Evolutionary conservation across 371 early-diverging fungal genomes (phyloP).

Genomic region (Homolaphlyctis polyrhiza): DNA sequence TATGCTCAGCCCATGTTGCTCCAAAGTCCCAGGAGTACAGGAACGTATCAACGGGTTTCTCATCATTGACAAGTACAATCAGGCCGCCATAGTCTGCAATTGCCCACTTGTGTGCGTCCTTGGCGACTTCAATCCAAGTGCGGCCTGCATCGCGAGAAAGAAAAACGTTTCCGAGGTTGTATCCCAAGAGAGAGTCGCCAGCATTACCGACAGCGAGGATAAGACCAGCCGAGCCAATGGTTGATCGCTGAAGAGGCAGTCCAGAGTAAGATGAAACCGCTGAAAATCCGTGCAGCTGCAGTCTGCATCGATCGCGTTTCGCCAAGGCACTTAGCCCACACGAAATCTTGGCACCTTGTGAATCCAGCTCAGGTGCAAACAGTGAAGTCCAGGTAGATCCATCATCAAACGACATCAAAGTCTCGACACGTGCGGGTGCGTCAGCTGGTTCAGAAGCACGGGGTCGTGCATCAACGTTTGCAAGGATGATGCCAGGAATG

Average conservation of each 20-base stretch:
- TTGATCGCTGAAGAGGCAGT: conserved; percentile 1
- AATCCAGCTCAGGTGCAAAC: conserved; percentile 51
- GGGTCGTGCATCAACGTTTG: conserved; percentile 77
- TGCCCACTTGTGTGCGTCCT: conserved; percentile 85
- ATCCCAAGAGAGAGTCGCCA: conserved; percentile 58
- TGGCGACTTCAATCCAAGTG: conserved; percentile 70
- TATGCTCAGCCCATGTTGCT: conserved; percentile 57
- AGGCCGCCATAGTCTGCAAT: conserved; percentile 82
- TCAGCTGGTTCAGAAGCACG: conserved; percentile 32
- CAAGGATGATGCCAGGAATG: conserved; percentile 81
- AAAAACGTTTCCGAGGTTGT: conserved; percentile 73
- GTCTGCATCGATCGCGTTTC: conserved; percentile 13
- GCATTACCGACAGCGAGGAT: conserved; percentile 92
- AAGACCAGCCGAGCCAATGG: conserved; percentile 77
- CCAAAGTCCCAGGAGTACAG: conserved; percentile 68
- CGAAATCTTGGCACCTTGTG: conserved; percentile 20
- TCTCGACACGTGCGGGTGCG: conserved; percentile 50
- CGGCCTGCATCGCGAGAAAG: conserved; percentile 87
- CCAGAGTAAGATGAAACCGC: background rate
- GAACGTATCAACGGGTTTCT: conserved; percentile 59
- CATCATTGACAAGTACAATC: conserved; percentile 66
- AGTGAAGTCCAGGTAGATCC: conserved; percentile 71
- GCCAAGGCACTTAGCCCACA: conserved; percentile 11
- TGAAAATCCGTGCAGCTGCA: conserved; percentile 18
- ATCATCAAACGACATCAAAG: conserved; percentile 80